phyloP scores from a whole-genome alignment of 192 early-diverging fungal genomes.

The Piromyces sp. region DNA sequence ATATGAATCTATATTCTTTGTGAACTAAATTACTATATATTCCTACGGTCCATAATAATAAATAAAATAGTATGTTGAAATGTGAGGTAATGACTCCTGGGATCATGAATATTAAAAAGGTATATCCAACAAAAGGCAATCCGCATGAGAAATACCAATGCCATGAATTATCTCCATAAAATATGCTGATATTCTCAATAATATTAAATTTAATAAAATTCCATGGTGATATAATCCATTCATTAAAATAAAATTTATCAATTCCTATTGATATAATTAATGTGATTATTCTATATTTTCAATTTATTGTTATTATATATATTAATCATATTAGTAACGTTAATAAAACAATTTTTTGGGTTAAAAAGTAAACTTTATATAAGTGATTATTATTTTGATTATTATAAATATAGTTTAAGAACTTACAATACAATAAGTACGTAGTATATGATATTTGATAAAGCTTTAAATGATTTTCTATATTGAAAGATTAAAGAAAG shows the following conservation, averaged over 20 bases:
- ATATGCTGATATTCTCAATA: constrained; percentile 53
- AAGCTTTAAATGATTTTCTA: neutral
- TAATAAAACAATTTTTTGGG: too few relatives aligned
- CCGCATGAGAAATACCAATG: constrained; percentile 82
- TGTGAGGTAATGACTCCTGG: neutral
- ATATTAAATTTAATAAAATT: constrained; percentile 76
- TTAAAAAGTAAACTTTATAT: too few relatives aligned
- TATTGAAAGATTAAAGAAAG: constrained; percentile 23
- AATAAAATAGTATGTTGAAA: constrained; percentile 1
- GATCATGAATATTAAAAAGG: constrained; percentile 50
- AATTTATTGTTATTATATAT: too few relatives aligned
- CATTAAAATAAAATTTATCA: constrained; percentile 52
- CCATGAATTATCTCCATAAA: constrained; percentile 82
- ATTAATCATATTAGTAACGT: too few relatives aligned
- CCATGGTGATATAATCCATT: constrained; percentile 52
- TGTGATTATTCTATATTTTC: constrained; percentile 11
- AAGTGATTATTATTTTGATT: too few relatives aligned
- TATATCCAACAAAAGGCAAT: constrained; percentile 55
- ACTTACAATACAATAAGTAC: constrained; percentile 20
- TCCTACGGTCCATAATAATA: constrained; percentile 25
- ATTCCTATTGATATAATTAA: constrained; percentile 27
- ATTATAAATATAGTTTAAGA: too few relatives aligned
- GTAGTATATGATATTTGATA: neutral
- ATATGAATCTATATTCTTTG: constrained; percentile 93
- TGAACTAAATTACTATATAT: constrained; percentile 67